These are phyloP conservation scores for Coniosporium tulheliwenetii DNA, from an alignment of 2,329 filamentous ascomycete genomes.

Conservation along the genomic window DNA sequence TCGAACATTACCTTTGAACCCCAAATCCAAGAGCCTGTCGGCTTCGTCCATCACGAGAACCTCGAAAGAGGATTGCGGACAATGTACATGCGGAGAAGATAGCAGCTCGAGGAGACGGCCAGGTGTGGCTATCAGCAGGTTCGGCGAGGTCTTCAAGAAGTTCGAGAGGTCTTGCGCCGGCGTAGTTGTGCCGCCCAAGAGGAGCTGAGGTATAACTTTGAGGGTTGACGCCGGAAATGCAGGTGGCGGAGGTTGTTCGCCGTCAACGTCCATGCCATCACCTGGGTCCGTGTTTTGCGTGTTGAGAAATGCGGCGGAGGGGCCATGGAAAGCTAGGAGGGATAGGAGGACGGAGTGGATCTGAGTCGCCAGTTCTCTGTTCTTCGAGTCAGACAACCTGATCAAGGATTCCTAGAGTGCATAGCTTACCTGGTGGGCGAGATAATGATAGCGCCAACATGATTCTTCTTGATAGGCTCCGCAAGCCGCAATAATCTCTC, in stretches of 20 bases:
- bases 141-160: constrained; percentile 73
- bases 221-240: constrained; percentile 31
- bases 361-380: constrained; percentile 74
- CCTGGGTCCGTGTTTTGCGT: constrained; percentile 13
- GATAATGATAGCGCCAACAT: constrained; percentile 81
- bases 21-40: constrained; percentile 79
- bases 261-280: constrained; percentile 24
- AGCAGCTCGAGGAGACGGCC: constrained; percentile 80
- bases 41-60: constrained; percentile 88
- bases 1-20: constrained; percentile 47
- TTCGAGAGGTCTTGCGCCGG: constrained; percentile 72
- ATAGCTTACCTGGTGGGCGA: constrained; percentile 53
- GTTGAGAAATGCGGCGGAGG: constrained; percentile 55
- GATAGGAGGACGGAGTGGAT: constrained; percentile 70
- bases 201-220: constrained; percentile 66
- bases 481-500: constrained; percentile 67
- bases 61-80: constrained; percentile 78
- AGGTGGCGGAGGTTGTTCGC: constrained; percentile 19
- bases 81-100: constrained; percentile 73
- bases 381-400: neutral
- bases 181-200: constrained; percentile 70
- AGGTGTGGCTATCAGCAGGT: constrained; percentile 79
- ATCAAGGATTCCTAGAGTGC: constrained; percentile 2
- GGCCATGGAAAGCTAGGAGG: constrained; percentile 66
- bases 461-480: constrained; percentile 74